These are phyloP conservation scores for Lophium mytilinum DNA, from an alignment of 495 filamentous ascomycete species.

Conservation along the genomic window DNA sequence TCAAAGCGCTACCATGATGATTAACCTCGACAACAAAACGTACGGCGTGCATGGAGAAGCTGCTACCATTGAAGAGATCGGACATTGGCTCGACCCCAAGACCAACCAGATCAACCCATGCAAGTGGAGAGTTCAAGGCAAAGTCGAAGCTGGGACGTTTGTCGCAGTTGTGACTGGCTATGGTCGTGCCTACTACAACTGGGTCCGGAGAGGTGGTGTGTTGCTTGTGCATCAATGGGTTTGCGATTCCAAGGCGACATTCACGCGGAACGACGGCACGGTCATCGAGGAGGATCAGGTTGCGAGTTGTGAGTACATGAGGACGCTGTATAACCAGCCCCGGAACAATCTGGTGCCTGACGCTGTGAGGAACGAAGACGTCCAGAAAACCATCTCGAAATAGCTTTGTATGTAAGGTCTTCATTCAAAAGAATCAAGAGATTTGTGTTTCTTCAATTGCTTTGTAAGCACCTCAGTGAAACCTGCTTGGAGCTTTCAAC, in stretches of 20 bases:
- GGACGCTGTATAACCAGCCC: conserved; percentile 1
- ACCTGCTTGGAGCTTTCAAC: too few relatives aligned
- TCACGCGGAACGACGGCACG: not conserved
- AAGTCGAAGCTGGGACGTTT: not conserved
- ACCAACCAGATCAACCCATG: not conserved
- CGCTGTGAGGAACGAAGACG: too few relatives aligned
- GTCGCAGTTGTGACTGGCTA: not conserved
- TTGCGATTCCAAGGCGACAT: not conserved
- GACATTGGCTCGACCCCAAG: not conserved
- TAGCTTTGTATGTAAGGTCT: too few relatives aligned
- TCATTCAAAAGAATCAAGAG: too few relatives aligned
- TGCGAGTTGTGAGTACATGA: not conserved
- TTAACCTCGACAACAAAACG: not conserved
- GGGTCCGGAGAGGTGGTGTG: not conserved
- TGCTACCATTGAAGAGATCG: not conserved
- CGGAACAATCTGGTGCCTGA: too few relatives aligned
- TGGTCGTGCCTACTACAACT: not conserved
- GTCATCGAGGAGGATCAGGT: not conserved
- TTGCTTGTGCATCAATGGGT: not conserved
- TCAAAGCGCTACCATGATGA: not conserved
- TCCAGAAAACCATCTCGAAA: too few relatives aligned
- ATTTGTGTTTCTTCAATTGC: too few relatives aligned
- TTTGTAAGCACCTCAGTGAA: too few relatives aligned
- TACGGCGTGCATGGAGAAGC: not conserved
- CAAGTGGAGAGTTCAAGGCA: not conserved